Conservation (phyloP, 208 protist genomes). For the Leishmania tarentolae region DNA sequence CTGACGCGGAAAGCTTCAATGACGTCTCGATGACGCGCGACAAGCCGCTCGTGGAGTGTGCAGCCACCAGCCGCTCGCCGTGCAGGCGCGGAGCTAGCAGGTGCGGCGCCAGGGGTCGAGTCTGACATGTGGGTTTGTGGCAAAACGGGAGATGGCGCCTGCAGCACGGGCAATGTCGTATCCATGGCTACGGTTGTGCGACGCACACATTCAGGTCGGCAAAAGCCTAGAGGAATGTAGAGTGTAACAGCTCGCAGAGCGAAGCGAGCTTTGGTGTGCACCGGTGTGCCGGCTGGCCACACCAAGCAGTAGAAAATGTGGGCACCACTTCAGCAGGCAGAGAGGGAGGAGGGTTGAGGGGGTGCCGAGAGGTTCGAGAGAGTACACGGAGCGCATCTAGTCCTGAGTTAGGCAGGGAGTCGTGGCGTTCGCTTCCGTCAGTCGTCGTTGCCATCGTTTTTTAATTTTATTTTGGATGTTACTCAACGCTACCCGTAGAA, state of each 20-base stretch:
- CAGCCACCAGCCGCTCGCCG: neutral
- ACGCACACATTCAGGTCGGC: neutral
- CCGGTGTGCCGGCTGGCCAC: neutral
- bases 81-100: neutral
- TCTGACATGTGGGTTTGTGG: neutral
- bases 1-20: constrained; percentile 47
- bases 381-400: neutral
- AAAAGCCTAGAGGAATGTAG: no score
- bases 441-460: neutral
- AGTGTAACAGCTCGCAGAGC: neutral
- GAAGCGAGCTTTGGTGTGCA: neutral
- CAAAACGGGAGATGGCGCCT: neutral
- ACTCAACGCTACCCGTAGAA: neutral
- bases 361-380: neutral
- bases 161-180: neutral
- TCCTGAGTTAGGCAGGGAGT: neutral
- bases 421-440: neutral
- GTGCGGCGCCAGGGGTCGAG: neutral
- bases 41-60: constrained; percentile 42
- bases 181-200: neutral
- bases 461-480: no score
- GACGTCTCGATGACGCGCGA: constrained; percentile 40
- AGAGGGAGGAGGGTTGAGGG: neutral
- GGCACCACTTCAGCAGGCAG: neutral
- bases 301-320: neutral